These are phyloP conservation scores for Eucalyptus microcorys DNA, from an alignment of 345 rosid genomes.

Conservation along the genomic window DNA sequence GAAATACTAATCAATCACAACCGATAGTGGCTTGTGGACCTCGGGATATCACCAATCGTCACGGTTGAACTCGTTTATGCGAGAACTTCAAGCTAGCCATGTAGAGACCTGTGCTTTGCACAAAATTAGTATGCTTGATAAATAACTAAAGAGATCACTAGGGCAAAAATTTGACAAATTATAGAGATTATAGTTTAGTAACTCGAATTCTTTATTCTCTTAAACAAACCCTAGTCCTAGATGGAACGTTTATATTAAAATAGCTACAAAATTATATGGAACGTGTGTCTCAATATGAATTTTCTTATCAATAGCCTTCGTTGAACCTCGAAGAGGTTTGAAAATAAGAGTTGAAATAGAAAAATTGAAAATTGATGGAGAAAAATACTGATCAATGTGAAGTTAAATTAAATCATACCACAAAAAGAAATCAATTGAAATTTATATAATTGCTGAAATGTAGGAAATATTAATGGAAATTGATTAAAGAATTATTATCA, in stretches of 20 bases:
- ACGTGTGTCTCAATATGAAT: not conserved
- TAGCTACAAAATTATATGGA: not conserved
- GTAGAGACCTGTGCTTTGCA: not conserved
- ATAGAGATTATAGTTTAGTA: not conserved
- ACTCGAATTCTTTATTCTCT: not conserved
- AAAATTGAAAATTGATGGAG: not conserved
- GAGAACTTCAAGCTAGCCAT: not conserved
- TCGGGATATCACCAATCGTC: not conserved
- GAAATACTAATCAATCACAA: not conserved
- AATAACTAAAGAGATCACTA: not conserved
- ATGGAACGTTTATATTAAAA: not conserved
- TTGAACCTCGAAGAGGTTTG: not conserved
- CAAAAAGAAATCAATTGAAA: not conserved
- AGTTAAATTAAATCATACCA: not conserved
- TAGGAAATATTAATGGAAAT: not conserved
- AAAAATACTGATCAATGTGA: not conserved
- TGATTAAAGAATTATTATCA: not conserved
- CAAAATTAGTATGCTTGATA: not conserved
- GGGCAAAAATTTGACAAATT: not conserved
- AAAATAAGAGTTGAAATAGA: not conserved
- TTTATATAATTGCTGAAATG: not conserved
- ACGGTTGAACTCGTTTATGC: not conserved
- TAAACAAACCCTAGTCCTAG: not conserved
- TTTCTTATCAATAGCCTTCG: not conserved
- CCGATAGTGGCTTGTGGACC: not conserved